Conservation (phyloP, 345 rosid genomes). For the Heritiera littoralis region DNA sequence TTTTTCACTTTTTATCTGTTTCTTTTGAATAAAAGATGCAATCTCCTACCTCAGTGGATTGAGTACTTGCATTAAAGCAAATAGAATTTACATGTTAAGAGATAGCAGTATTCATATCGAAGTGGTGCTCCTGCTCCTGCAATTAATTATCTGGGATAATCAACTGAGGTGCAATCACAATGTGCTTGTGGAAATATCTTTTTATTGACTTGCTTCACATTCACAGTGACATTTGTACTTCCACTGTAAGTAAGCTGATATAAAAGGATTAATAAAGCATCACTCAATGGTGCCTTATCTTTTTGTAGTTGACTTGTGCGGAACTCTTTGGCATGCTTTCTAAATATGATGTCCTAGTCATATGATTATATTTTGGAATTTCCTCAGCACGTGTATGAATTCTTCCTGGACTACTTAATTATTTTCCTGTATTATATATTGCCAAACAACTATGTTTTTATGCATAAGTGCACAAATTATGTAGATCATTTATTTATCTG, state of each 20-base stretch:
- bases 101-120: background rate
- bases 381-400: constrained; percentile 13
- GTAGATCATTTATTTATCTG: background rate
- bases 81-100: background rate
- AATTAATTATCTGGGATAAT: background rate
- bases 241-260: constrained; percentile 20
- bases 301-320: constrained; percentile 25
- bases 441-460: background rate
- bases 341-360: constrained; percentile 31
- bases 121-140: background rate
- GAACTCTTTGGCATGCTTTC: constrained; percentile 16
- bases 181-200: constrained; percentile 24
- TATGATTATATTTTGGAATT: background rate
- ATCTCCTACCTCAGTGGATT: background rate
- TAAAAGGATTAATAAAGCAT: background rate
- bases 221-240: constrained; percentile 25
- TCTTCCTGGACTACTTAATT: background rate
- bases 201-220: background rate
- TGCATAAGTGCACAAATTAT: background rate
- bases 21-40: background rate
- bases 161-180: background rate
- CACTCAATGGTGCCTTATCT: constrained; percentile 1
- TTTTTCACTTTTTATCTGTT: background rate
- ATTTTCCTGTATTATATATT: background rate
- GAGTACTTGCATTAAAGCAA: background rate